Conservation (phyloP, 1,284 basidiomycete species). For the Sphagnurus paluster region DNA sequence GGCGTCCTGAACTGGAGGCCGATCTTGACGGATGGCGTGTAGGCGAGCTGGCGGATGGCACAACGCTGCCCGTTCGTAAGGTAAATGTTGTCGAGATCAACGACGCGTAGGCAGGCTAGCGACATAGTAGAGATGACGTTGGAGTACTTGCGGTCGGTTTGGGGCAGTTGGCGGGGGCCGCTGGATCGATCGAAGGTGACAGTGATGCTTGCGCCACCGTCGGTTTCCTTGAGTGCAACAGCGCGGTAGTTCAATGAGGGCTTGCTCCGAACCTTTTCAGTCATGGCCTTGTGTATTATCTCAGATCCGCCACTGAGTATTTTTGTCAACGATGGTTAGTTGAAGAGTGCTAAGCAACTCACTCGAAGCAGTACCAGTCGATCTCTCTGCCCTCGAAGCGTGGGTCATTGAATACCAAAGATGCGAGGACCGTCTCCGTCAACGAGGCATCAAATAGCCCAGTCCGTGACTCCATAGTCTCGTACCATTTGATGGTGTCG, state of each 20-base stretch:
- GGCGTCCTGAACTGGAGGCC: slow-evolving; percentile 31
- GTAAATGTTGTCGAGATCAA: slow-evolving; percentile 25
- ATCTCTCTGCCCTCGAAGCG: slow-evolving; percentile 3
- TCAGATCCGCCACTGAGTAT: slow-evolving; percentile 15
- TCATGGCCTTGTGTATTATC: slow-evolving; percentile 13
- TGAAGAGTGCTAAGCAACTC: not conserved
- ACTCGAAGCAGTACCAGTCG: slow-evolving; percentile 17
- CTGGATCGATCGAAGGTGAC: slow-evolving; percentile 9
- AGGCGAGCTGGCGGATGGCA: slow-evolving; percentile 29
- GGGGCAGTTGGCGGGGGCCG: slow-evolving; percentile 5
- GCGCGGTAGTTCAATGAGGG: slow-evolving; percentile 9
- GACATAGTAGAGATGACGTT: slow-evolving; percentile 33
- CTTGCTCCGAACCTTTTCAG: slow-evolving; percentile 1
- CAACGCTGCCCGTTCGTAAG: slow-evolving; percentile 23
- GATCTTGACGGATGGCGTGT: slow-evolving; percentile 30
- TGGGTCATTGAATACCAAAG: slow-evolving; percentile 14
- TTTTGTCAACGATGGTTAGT: not conserved
- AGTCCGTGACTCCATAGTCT: slow-evolving; percentile 25
- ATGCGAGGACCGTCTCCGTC: slow-evolving; percentile 25
- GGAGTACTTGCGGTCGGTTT: slow-evolving; percentile 20
- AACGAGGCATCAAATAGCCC: slow-evolving; percentile 27
- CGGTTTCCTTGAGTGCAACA: slow-evolving; percentile 11
- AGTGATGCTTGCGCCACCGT: slow-evolving; percentile 12
- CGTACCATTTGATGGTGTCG: slow-evolving; percentile 28
- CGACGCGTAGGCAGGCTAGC: slow-evolving; percentile 24